Evolutionary conservation across 306 rosid genomes (phyloP).

Genomic region (Castanopsis chinensis): DNA sequence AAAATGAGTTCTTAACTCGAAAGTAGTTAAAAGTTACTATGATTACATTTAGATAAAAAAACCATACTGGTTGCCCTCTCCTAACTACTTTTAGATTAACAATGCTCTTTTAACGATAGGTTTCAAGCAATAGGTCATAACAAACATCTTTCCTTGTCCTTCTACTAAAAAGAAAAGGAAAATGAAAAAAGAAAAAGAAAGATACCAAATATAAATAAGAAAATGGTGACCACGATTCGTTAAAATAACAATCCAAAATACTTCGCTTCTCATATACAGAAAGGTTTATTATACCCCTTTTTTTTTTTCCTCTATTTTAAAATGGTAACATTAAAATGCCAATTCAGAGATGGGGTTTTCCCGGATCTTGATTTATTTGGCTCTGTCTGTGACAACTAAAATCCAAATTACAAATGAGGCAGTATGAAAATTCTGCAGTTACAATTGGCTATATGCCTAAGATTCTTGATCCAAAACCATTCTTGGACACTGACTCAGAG

Average conservation of each 20-base stretch:
- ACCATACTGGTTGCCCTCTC: too few relatives aligned
- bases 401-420: conserved; percentile 36
- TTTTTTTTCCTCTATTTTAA: neutral
- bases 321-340: neutral
- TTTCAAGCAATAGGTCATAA: too few relatives aligned
- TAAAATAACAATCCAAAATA: conserved; percentile 14
- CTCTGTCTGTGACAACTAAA: conserved; percentile 31
- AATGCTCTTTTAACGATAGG: too few relatives aligned
- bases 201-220: neutral
- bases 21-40: too few relatives aligned
- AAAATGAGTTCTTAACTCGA: too few relatives aligned
- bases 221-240: neutral
- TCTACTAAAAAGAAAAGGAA: too few relatives aligned
- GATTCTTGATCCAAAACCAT: conserved; percentile 48
- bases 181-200: neutral
- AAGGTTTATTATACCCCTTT: neutral
- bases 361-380: conserved; percentile 15
- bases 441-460: conserved; percentile 49
- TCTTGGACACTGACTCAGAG: conserved; percentile 38
- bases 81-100: too few relatives aligned
- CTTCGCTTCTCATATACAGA: conserved; percentile 24
- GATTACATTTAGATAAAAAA: too few relatives aligned
- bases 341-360: conserved; percentile 21
- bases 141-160: too few relatives aligned
- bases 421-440: conserved; percentile 1